phyloP scores from a whole-genome alignment of 169 alveolate species.

The Cryptosporidium canis region DNA sequence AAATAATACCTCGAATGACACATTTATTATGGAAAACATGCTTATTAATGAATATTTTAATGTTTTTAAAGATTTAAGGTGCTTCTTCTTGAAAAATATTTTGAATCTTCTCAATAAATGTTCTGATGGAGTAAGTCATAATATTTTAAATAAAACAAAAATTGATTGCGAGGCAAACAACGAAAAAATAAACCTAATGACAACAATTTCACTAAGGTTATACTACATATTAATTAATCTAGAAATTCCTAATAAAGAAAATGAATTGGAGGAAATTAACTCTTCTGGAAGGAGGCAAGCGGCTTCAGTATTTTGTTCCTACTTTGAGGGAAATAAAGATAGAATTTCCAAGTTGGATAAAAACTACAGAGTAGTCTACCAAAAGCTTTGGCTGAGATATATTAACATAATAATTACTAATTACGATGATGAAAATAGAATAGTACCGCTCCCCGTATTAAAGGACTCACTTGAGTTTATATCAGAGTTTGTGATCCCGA shows the following conservation, averaged over 20 bases:
- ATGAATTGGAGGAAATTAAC: neutral
- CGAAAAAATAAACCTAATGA: neutral
- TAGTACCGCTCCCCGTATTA: conserved; percentile 8
- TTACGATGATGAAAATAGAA: neutral
- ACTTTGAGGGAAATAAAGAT: neutral
- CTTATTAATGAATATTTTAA: conserved; percentile 24
- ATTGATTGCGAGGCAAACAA: neutral
- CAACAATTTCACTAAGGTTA: conserved; percentile 13
- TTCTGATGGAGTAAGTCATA: neutral
- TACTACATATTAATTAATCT: conserved; percentile 20
- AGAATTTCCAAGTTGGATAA: conserved; percentile 7
- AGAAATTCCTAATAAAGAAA: neutral
- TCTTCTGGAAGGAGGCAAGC: neutral
- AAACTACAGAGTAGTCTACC: conserved; percentile 17
- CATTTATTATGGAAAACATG: conserved; percentile 44
- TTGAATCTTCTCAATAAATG: neutral
- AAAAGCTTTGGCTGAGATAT: conserved; percentile 31
- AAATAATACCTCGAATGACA: neutral
- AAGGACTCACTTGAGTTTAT: conserved; percentile 25
- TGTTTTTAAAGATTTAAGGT: conserved; percentile 32
- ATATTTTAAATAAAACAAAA: neutral
- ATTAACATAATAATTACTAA: neutral
- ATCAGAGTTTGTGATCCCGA: conserved; percentile 29
- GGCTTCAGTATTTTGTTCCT: neutral
- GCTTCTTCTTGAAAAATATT: conserved; percentile 9